Evolutionary conservation across 352 stramenopile species (phyloP).

Genomic region (Globisporangium sylvaticum): DNA sequence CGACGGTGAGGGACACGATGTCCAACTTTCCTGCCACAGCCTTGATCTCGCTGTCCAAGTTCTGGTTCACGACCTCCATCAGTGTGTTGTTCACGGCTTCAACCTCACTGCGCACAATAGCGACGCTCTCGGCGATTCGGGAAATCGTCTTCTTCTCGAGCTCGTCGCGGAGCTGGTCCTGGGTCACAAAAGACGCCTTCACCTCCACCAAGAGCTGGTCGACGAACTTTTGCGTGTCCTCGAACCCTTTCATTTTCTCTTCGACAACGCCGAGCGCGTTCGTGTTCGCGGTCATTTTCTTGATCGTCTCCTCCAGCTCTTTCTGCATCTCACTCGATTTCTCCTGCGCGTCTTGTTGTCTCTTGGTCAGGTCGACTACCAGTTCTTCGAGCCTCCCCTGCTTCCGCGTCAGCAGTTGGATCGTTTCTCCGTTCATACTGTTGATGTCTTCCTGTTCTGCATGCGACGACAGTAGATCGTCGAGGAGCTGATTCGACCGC

Average conservation of each 20-base stretch:
- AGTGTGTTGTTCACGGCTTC: constrained; percentile 43
- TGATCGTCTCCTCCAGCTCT: constrained; percentile 51
- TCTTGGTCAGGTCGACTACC: constrained; percentile 48
- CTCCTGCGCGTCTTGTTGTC: constrained; percentile 36
- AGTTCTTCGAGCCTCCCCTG: constrained; percentile 52
- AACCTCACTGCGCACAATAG: constrained; percentile 44
- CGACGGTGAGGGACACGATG: constrained; percentile 42
- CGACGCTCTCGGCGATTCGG: constrained; percentile 54
- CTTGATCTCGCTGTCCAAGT: constrained; percentile 62
- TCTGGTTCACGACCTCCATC: constrained; percentile 50
- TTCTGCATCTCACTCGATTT: constrained; percentile 35
- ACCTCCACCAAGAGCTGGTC: constrained; percentile 36
- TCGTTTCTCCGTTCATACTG: constrained; percentile 62
- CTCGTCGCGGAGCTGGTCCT: constrained; percentile 44
- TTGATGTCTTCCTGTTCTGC: constrained; percentile 85
- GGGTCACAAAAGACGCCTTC: constrained; percentile 29
- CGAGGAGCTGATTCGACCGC: constrained; percentile 60
- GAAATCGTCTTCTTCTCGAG: constrained; percentile 47
- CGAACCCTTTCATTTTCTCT: constrained; percentile 51
- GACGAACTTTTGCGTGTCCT: constrained; percentile 52
- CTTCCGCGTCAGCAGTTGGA: constrained; percentile 50
- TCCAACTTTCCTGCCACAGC: constrained; percentile 45
- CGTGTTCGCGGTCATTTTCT: constrained; percentile 41
- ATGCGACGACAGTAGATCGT: constrained; percentile 52
- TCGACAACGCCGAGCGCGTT: constrained; percentile 36